Conservation (phyloP, 352 stramenopile species). For the Phytophthora kernoviae region DNA sequence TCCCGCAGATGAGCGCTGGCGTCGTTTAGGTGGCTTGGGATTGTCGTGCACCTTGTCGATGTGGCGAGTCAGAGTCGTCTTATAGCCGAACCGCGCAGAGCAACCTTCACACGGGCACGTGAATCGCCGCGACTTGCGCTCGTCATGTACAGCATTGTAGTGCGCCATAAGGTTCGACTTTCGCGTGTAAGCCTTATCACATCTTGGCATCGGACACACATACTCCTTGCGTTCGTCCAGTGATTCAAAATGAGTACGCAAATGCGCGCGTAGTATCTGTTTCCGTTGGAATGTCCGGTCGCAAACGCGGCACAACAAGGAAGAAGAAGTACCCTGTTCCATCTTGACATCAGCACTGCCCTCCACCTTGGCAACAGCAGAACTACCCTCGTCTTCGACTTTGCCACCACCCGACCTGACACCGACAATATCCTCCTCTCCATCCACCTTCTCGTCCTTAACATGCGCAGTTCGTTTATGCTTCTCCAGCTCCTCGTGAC, state of each 20-base stretch:
- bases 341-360: background rate
- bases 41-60: slow-evolving; percentile 67
- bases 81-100: slow-evolving; percentile 72
- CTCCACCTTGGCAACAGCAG: background rate
- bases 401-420: background rate
- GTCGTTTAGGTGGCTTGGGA: slow-evolving; percentile 30
- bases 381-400: background rate
- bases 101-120: slow-evolving; percentile 64
- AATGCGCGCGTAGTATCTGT: slow-evolving; percentile 59
- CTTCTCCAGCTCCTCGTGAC: slow-evolving; percentile 39
- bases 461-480: slow-evolving; percentile 47
- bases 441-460: slow-evolving; percentile 1
- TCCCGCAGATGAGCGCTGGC: slow-evolving; percentile 31
- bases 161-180: slow-evolving; percentile 79
- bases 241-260: slow-evolving; percentile 67
- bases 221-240: slow-evolving; percentile 69
- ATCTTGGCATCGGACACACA: slow-evolving; percentile 60
- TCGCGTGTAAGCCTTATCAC: slow-evolving; percentile 69
- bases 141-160: slow-evolving; percentile 73
- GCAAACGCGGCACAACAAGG: slow-evolving; percentile 58
- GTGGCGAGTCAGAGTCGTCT: slow-evolving; percentile 69
- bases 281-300: slow-evolving; percentile 52
- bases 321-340: slow-evolving; percentile 2
- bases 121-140: slow-evolving; percentile 64
- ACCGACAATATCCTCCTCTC: background rate